phyloP scores from a whole-genome alignment of 805 yeast species.

The Millerozyma acaciae region DNA sequence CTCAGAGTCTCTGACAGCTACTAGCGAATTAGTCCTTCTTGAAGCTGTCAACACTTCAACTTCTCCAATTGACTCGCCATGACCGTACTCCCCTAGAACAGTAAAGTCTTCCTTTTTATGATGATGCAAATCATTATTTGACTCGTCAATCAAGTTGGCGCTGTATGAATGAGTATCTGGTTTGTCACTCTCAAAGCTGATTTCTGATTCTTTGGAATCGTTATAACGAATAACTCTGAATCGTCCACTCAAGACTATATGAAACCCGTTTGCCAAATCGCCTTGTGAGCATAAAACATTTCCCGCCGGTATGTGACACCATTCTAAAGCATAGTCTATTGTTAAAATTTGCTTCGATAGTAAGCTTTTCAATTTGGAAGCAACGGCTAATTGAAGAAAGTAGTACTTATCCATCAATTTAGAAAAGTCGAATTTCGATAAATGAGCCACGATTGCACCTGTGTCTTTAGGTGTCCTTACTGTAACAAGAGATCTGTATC shows the following conservation, averaged over 20 bases:
- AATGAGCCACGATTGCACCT: constrained; percentile 60
- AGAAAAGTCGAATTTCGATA: constrained; percentile 62
- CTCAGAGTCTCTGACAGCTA: constrained; percentile 92
- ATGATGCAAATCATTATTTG: constrained; percentile 5
- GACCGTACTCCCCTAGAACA: constrained; percentile 77
- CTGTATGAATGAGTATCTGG: constrained; percentile 7
- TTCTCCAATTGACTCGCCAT: constrained; percentile 93
- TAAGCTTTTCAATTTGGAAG: constrained; percentile 64
- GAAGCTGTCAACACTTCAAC: constrained; percentile 87
- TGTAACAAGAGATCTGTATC: constrained; percentile 72
- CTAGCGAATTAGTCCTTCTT: constrained; percentile 61
- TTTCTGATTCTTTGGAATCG: constrained; percentile 15
- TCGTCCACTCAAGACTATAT: constrained; percentile 84
- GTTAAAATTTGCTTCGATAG: constrained; percentile 64
- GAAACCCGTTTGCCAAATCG: constrained; percentile 85
- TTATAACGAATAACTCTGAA: constrained; percentile 55
- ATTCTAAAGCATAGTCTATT: constrained; percentile 88
- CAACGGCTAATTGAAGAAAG: constrained; percentile 70
- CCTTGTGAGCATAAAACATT: constrained; percentile 75
- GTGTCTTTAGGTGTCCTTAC: constrained; percentile 58
- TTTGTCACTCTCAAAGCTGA: constrained; percentile 6
- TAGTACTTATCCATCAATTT: constrained; percentile 71
- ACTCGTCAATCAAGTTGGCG: constrained; percentile 20
- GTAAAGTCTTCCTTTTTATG: constrained; percentile 21
- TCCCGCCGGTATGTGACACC: constrained; percentile 92